Evolutionary conservation across 2,329 filamentous ascomycete species (phyloP).

Genomic region (Clonostachys solani): DNA sequence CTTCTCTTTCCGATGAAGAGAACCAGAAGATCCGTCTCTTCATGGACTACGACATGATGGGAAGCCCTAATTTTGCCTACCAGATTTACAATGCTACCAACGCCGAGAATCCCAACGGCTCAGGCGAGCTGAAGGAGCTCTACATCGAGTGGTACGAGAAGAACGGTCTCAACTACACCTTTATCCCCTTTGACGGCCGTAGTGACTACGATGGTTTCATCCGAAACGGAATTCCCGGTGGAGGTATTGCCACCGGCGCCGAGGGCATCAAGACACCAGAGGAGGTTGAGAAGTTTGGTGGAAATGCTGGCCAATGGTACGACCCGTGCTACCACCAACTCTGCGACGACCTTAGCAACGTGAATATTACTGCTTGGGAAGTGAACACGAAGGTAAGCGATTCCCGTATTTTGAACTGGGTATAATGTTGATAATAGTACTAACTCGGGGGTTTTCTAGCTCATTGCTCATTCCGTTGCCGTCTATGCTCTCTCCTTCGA

Average conservation of each 20-base stretch:
- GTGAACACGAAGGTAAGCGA: slow-evolving; percentile 51
- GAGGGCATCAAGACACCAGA: slow-evolving; percentile 70
- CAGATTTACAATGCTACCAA: slow-evolving; percentile 72
- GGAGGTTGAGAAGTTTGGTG: slow-evolving; percentile 66
- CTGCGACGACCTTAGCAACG: slow-evolving; percentile 54
- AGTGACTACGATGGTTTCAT: slow-evolving; percentile 80
- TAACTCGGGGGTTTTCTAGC: slow-evolving; percentile 20
- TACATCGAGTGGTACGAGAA: slow-evolving; percentile 64
- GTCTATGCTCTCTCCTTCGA: slow-evolving; percentile 63
- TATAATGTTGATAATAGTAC: background rate
- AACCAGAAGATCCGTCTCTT: slow-evolving; percentile 60
- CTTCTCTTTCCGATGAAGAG: slow-evolving; percentile 48
- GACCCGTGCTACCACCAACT: slow-evolving; percentile 60
- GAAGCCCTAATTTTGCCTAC: slow-evolving; percentile 61
- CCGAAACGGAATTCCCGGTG: slow-evolving; percentile 65
- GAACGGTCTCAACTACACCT: slow-evolving; percentile 60
- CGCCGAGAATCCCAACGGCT: slow-evolving; percentile 64
- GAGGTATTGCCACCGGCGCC: slow-evolving; percentile 74
- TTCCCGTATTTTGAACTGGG: background rate
- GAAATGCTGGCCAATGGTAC: slow-evolving; percentile 56
- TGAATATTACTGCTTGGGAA: slow-evolving; percentile 57
- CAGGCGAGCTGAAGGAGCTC: slow-evolving; percentile 62
- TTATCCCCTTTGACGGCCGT: slow-evolving; percentile 73
- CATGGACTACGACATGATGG: slow-evolving; percentile 70
- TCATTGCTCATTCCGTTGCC: slow-evolving; percentile 70